Base-by-base conservation (phyloP, 192 early-diverging fungal species). In the Cladochytrium replicatum region DNA sequence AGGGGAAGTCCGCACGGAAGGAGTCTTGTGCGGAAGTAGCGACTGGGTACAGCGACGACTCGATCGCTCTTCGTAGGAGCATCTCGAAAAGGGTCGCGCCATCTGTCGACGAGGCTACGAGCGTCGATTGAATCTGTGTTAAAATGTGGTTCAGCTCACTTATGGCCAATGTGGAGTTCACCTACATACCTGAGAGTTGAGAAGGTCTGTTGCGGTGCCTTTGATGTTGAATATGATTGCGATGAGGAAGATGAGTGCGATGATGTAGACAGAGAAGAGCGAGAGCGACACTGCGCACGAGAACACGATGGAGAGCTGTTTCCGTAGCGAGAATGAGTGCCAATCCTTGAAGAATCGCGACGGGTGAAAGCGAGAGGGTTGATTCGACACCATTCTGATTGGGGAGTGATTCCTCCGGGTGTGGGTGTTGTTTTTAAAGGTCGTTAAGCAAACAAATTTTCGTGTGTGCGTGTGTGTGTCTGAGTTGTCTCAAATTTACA, bases 151-250 rank as follows among this genome's bases (percentile, higher is more conserved):
- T n/a, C n/a, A n/a, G n/a, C n/a, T n/a, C n/a, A n/a, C n/a, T n/a
- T n/a, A n/a, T n/a, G n/a, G n/a, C n/a, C n/a, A n/a, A n/a, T n/a
- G n/a, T n/a, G n/a, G n/a, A n/a, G n/a, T n/a, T n/a, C n/a, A n/a
- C n/a, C n/a, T n/a, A n/a, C n/a, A n/a, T n/a, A 55, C 29, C 41
- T 63, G 61, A 3, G 49, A 38, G 3, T 46, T 63, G n/a, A 63
- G 50, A 7, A 58, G 30, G 7, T 47, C 5, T 8, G 48, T 32
- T 13, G 61, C 24, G n/a, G 61, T 63, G 48, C 23, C 27, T 7
- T 39, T 48, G 24, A 63, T 65, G 30, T 58, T 58, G 11, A 19
- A 6, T 15, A 49, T 29, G 24, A 63, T 47, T 56, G 19, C 58
- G 22, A 22, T 23, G 1, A 63, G 39, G 50, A 63, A 63, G 17